Evolutionary conservation across 345 rosid species (phyloP).

Genomic region (Eucalyptus marginata): DNA sequence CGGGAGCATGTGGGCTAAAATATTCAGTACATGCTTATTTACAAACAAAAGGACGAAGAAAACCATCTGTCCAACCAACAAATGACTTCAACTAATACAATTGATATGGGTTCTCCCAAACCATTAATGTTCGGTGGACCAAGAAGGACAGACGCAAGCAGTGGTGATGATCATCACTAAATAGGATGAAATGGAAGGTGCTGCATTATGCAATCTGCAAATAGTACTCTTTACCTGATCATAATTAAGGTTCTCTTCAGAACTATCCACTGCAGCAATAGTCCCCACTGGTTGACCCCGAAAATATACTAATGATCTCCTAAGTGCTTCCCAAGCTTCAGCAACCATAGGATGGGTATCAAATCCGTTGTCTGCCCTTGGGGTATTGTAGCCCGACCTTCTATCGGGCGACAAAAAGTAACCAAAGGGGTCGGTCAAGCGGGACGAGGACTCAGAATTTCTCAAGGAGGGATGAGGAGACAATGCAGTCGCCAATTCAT

Average conservation of each 20-base stretch:
- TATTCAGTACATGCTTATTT: neutral
- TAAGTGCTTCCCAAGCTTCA: constrained; percentile 88
- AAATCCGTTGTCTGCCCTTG: constrained; percentile 25
- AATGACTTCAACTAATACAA: neutral
- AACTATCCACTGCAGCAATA: constrained; percentile 72
- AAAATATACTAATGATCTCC: constrained; percentile 58
- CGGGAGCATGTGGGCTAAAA: neutral
- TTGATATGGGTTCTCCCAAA: neutral
- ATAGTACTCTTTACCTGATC: constrained; percentile 55
- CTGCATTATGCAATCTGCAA: neutral
- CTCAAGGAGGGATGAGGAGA: constrained; percentile 28
- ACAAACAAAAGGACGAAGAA: neutral
- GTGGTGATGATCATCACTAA: neutral
- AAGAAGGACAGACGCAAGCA: neutral
- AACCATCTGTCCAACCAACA: neutral
- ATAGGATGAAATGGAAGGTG: neutral
- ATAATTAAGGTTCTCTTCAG: constrained; percentile 80
- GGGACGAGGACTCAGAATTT: constrained; percentile 13
- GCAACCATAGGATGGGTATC: constrained; percentile 61
- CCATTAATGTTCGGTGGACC: neutral
- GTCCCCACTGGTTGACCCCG: constrained; percentile 91
- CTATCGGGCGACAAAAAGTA: constrained; percentile 34
- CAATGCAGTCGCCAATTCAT: constrained; percentile 28
- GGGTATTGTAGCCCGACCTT: constrained; percentile 60
- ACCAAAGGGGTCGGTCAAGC: constrained; percentile 24